A percentile compares a stretch with the other conserved stretches of the same genome.
Conservation (phyloP, 2,329 filamentous ascomycete genomes). For the Cytospora leucostoma region DNA sequence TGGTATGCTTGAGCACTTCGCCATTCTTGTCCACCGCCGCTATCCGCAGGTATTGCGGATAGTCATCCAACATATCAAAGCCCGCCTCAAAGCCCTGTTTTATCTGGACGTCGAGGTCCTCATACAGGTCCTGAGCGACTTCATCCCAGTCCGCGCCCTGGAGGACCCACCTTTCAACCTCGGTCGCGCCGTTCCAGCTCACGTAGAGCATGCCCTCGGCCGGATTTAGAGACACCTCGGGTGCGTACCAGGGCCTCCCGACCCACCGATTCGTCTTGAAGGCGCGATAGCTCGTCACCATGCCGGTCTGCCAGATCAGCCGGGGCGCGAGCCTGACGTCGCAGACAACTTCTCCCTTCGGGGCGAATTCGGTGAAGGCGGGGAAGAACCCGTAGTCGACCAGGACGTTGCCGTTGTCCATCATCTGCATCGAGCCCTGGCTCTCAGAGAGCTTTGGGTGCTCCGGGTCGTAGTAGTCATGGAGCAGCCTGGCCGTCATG, state of each 20-base stretch:
- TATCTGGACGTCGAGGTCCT: conserved; percentile 17
- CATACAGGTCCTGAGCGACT: conserved; percentile 6
- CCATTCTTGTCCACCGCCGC: conserved; percentile 24
- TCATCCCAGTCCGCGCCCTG: conserved; percentile 25
- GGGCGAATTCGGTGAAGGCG: conserved; percentile 25
- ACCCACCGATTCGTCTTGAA: conserved; percentile 29
- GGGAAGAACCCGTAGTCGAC: conserved; percentile 30
- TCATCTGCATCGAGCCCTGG: conserved; percentile 24
- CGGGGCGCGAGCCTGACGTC: conserved; percentile 28
- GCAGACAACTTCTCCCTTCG: conserved; percentile 28
- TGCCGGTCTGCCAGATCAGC: conserved; percentile 23
- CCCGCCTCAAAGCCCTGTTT: conserved; percentile 27
- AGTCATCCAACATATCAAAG: conserved; percentile 19
- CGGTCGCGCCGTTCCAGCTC: conserved; percentile 31
- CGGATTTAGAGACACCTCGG: conserved; percentile 15
- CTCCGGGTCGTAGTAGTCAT: conserved; percentile 36
- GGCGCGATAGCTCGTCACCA: conserved; percentile 29
- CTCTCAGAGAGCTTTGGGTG: conserved; percentile 21
- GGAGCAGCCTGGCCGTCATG: conserved; percentile 36
- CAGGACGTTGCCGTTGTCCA: conserved; percentile 20
- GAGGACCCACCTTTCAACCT: conserved; percentile 27
- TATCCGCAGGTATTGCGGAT: conserved; percentile 27
- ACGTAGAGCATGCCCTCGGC: conserved; percentile 25
- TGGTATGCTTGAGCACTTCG: conserved; percentile 23
- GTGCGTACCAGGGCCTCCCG: conserved; percentile 23